Conservation (phyloP, 2,329 filamentous ascomycete species). For the Fusarium cyanostomum region DNA sequence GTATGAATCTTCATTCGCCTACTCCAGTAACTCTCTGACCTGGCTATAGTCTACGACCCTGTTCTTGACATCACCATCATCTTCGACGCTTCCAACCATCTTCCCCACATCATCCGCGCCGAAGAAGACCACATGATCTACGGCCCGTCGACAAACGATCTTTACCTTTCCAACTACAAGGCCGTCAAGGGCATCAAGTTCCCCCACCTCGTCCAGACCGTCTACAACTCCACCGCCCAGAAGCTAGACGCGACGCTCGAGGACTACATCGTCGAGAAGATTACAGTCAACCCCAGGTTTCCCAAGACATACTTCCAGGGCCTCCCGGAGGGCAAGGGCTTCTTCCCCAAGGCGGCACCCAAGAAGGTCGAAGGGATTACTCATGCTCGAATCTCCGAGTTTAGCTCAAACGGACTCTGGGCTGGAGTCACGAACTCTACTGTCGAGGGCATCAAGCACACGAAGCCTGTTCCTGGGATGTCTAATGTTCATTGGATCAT, state of each 20-base stretch:
- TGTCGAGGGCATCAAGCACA: background rate
- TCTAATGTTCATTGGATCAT: constrained; percentile 21
- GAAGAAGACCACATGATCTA: constrained; percentile 17
- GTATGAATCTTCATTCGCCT: background rate
- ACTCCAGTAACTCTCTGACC: background rate
- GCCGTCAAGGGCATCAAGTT: constrained; percentile 2
- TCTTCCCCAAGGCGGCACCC: constrained; percentile 4
- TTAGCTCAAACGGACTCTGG: constrained; percentile 25
- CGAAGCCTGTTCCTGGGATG: background rate
- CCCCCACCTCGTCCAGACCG: constrained; percentile 12
- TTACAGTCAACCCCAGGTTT: background rate
- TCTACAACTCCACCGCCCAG: constrained; percentile 14
- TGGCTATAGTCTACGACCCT: constrained; percentile 1
- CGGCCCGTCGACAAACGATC: background rate
- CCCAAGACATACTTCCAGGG: background rate
- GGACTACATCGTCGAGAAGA: constrained; percentile 15
- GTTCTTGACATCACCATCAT: background rate
- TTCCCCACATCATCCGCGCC: constrained; percentile 19
- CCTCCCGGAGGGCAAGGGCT: background rate
- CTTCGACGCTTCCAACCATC: background rate
- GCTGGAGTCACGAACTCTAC: constrained; percentile 5
- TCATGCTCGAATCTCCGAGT: constrained; percentile 18
- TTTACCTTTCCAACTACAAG: constrained; percentile 25
- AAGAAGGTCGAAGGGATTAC: background rate
- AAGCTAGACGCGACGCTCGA: constrained; percentile 13